A percentile compares a stretch with the other conserved stretches of the same genome.
Conservation (phyloP, 352 stramenopile species). For the Thraustotheca clavata region DNA sequence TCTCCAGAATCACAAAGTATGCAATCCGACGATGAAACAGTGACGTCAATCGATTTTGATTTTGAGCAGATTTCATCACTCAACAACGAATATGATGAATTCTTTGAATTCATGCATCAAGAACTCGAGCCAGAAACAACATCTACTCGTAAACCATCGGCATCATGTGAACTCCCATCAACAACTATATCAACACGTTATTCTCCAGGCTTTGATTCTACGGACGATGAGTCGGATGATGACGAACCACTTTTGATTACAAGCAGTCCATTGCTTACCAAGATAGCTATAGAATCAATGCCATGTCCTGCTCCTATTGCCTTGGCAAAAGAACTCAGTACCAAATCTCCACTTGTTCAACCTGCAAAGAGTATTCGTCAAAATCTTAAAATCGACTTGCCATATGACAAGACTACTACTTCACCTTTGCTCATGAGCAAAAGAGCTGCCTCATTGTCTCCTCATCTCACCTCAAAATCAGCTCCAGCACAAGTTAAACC, state of each 20-base stretch:
- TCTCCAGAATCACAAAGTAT: constrained; percentile 3
- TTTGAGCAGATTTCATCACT: constrained; percentile 7
- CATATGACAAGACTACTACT: neutral
- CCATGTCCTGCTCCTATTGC: neutral
- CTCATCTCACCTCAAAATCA: neutral
- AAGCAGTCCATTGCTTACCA: neutral
- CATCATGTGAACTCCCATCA: too few relatives aligned
- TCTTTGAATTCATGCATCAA: constrained; percentile 21
- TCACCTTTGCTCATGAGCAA: neutral
- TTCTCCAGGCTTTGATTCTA: constrained; percentile 4
- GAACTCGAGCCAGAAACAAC: neutral
- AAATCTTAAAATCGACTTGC: neutral
- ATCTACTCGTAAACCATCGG: too few relatives aligned
- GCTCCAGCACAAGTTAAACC: too few relatives aligned
- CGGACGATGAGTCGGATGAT: constrained; percentile 15
- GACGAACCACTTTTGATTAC: neutral
- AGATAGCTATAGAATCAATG: neutral
- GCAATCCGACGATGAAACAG: neutral
- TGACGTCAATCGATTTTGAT: constrained; percentile 18
- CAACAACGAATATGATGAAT: constrained; percentile 22
- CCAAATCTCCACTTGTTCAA: neutral
- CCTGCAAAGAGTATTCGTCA: neutral
- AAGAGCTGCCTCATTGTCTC: neutral
- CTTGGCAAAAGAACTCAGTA: neutral
- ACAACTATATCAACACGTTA: constrained; percentile 6